phyloP scores from a whole-genome alignment of 2,329 filamentous ascomycete genomes.

The Keithomyces neogunnii region DNA sequence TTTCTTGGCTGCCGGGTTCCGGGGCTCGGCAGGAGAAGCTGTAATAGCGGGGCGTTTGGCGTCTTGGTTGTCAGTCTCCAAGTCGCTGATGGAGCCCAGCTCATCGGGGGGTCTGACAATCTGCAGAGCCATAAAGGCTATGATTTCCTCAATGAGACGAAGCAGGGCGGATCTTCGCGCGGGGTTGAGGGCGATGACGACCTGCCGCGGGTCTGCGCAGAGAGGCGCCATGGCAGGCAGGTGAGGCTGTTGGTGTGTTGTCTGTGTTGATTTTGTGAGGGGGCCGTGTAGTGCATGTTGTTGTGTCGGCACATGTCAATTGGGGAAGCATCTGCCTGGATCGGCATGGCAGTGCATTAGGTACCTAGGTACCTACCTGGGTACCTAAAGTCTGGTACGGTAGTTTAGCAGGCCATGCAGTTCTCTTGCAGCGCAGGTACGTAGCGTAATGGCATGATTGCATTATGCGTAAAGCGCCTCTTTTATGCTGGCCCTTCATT shows the following conservation, averaged over 20 bases:
- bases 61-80: conserved; percentile 7
- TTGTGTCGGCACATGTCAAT: too few relatives aligned
- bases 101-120: conserved; percentile 31
- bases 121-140: conserved; percentile 44
- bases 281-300: too few relatives aligned
- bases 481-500: too few relatives aligned
- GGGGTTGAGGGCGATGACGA: conserved; percentile 46
- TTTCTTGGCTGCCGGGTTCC: conserved; percentile 1
- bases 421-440: too few relatives aligned
- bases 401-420: too few relatives aligned
- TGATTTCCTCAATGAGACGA: conserved; percentile 41
- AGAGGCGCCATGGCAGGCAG: conserved; percentile 40
- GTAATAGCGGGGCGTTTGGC: conserved; percentile 8
- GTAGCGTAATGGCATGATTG: too few relatives aligned
- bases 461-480: too few relatives aligned
- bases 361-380: too few relatives aligned
- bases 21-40: conserved; percentile 1
- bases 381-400: too few relatives aligned
- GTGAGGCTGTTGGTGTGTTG: background rate
- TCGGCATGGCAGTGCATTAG: too few relatives aligned
- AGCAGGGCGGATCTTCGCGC: conserved; percentile 43
- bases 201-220: conserved; percentile 44
- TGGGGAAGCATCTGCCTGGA: too few relatives aligned
- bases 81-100: conserved; percentile 19
- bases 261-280: background rate